These are phyloP conservation scores for Ceriops zippeliana DNA, from an alignment of 345 rosid species.

Conservation along the genomic window DNA sequence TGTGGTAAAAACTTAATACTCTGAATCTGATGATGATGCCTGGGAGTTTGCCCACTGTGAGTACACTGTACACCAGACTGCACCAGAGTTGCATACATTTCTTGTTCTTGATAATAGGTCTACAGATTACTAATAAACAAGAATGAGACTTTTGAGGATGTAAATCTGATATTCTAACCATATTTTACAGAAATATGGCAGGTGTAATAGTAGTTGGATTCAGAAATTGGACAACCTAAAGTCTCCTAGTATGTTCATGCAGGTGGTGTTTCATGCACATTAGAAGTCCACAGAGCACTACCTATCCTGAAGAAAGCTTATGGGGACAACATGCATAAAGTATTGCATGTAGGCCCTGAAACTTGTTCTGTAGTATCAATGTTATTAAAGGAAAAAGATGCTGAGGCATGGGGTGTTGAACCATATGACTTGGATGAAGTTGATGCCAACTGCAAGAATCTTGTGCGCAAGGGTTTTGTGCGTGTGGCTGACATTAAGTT, in stretches of 20 bases:
- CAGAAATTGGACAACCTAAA: slow-evolving; percentile 12
- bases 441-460: slow-evolving; percentile 70
- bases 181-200: not conserved
- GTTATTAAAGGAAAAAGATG: slow-evolving; percentile 79
- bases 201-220: not conserved
- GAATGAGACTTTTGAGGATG: too few relatives aligned
- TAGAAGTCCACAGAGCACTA: slow-evolving; percentile 75
- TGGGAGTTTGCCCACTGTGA: too few relatives aligned
- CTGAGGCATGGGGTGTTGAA: slow-evolving; percentile 97
- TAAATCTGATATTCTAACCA: too few relatives aligned
- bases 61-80: too few relatives aligned
- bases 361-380: slow-evolving; percentile 83
- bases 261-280: slow-evolving; percentile 83
- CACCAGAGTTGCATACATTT: too few relatives aligned
- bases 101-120: too few relatives aligned
- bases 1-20: too few relatives aligned
- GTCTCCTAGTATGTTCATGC: slow-evolving; percentile 1
- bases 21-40: too few relatives aligned
- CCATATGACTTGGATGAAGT: slow-evolving; percentile 96
- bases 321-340: slow-evolving; percentile 87
- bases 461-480: slow-evolving; percentile 78
- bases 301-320: slow-evolving; percentile 78
- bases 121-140: too few relatives aligned
- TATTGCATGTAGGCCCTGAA: slow-evolving; percentile 95
- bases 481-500: slow-evolving; percentile 95